These are phyloP conservation scores for Brettanomyces bruxellensis DNA, from an alignment of 805 yeast genomes.

Conservation along the genomic window DNA sequence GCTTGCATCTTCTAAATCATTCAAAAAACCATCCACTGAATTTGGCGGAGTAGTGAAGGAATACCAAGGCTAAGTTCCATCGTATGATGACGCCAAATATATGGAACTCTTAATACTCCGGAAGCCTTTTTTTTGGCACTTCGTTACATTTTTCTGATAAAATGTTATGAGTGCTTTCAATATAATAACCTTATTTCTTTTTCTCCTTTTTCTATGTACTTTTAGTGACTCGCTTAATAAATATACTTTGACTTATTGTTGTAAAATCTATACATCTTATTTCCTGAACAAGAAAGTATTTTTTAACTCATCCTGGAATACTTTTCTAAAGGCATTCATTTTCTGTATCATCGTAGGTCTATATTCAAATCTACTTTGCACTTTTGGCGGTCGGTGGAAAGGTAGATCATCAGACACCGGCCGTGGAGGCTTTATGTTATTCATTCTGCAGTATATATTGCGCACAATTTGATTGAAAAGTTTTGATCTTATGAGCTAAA, in stretches of 20 bases:
- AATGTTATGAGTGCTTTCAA: no score
- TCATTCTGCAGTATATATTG: slow-evolving; percentile 52
- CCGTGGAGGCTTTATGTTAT: slow-evolving; percentile 45
- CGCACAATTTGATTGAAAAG: slow-evolving; percentile 57
- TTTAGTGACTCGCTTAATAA: background rate
- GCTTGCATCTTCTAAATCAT: slow-evolving; percentile 50
- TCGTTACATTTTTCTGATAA: no score
- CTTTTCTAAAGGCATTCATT: slow-evolving; percentile 47
- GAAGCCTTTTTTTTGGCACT: no score
- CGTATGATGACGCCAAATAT: background rate
- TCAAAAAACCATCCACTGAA: slow-evolving; percentile 40
- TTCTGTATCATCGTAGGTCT: slow-evolving; percentile 48
- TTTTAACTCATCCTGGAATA: slow-evolving; percentile 57
- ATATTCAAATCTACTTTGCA: slow-evolving; percentile 6
- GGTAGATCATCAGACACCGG: slow-evolving; percentile 12
- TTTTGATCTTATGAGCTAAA: slow-evolving; percentile 42
- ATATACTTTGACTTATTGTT: background rate
- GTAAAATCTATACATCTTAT: slow-evolving; percentile 5
- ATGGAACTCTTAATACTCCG: background rate
- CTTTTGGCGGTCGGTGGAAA: background rate
- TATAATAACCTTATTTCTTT: no score
- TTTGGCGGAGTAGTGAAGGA: slow-evolving; percentile 19
- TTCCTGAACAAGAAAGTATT: slow-evolving; percentile 39
- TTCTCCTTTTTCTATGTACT: background rate
- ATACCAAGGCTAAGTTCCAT: background rate